A percentile compares a stretch with the other conserved stretches of the same genome.
Conservation (phyloP, 148 eudicot genomes). For the Drosera capensis region DNA sequence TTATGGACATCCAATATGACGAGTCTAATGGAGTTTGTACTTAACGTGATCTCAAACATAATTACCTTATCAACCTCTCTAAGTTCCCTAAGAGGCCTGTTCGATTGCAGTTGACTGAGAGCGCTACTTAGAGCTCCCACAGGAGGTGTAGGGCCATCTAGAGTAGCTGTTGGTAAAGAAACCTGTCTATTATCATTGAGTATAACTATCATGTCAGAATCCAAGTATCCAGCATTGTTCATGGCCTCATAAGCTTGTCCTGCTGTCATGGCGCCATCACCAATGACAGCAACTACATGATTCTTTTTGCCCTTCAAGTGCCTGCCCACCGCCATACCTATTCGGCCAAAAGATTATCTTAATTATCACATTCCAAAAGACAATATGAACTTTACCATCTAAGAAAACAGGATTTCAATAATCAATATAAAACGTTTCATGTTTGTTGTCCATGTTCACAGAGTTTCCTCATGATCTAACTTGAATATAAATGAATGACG, state of each 20-base stretch:
- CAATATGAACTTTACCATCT: background rate
- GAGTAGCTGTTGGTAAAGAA: slow-evolving; percentile 80
- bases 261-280: slow-evolving; percentile 98
- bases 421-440: too few relatives aligned
- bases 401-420: too few relatives aligned
- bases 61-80: slow-evolving; percentile 96
- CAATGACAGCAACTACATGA: slow-evolving; percentile 68
- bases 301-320: slow-evolving; percentile 68
- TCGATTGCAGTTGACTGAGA: slow-evolving; percentile 78
- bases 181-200: slow-evolving; percentile 92
- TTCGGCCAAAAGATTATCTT: slow-evolving; percentile 8
- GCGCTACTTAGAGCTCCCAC: slow-evolving; percentile 96
- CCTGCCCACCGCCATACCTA: slow-evolving; percentile 97
- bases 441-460: too few relatives aligned
- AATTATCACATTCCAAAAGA: slow-evolving; percentile 1
- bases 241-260: slow-evolving; percentile 98
- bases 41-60: too few relatives aligned
- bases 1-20: background rate
- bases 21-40: too few relatives aligned
- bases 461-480: too few relatives aligned
- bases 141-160: slow-evolving; percentile 85
- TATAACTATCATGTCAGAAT: slow-evolving; percentile 94
- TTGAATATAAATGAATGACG: too few relatives aligned
- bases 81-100: slow-evolving; percentile 75
- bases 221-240: slow-evolving; percentile 94